Base-by-base conservation (phyloP, 495 filamentous ascomycete species). In the Aspergillus funiculosus region DNA sequence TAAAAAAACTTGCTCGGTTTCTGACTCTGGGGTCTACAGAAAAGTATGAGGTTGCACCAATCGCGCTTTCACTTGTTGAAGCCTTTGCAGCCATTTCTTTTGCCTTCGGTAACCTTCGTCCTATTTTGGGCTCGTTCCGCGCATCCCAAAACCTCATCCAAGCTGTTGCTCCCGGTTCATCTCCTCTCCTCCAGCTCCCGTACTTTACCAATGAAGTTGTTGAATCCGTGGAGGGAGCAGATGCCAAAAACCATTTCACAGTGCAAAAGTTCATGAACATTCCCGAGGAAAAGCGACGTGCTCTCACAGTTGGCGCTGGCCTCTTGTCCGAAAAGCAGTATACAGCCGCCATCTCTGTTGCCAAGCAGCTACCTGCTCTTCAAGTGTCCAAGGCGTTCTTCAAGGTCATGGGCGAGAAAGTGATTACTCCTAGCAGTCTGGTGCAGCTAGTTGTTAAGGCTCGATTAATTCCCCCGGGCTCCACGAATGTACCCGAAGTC, bases 341-440 rank as follows among this genome's bases (percentile, higher is more conserved):
- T 65, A 68, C 77, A 26, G 76, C 79, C 18, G 87, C 85, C 21
- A 68, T 94, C 39, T 59, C 65, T 31, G 81, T 95, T 30, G 89
- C 88, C 18, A 78, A 79, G 53, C 86, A 94, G 62, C 69, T 98
- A 9, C 92, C 92, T 0, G 73, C 77, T 32, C 70, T 97, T 35
- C 75, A 85, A 45, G 78, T 97, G n/a, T 88, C 89, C 61, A 91
- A 89, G 69, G 87, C 88, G 2, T 98, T 94, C 69, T 98, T 98
- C 79, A 98, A 98, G 73, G 92, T 98, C 39, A 83, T 86, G 53
- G 92, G 92, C 47, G 92, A 98, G 68, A 86, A 82, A 47, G 86
- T 81, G 61, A 84, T 97, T 60, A 94, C 88, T 10, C 90, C 92
- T n/a, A 85, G 84, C 54, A 92, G 87, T 53, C 76, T 98, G 34